Conservation (phyloP, 2,329 filamentous ascomycete species). For the Neofusicoccum cordaticola region DNA sequence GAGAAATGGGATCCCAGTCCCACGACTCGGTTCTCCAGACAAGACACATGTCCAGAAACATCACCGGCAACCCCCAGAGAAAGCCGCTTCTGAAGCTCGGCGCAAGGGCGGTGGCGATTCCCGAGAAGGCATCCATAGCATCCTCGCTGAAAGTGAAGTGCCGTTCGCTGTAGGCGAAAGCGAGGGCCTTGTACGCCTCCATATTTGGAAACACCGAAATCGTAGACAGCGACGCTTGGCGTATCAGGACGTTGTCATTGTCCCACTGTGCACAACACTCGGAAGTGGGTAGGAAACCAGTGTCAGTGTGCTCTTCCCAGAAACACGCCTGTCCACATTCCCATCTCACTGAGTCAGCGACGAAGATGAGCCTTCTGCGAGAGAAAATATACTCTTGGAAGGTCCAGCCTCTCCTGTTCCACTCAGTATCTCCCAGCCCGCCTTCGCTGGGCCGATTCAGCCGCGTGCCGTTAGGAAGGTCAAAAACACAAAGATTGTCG, state of each 20-base stretch:
- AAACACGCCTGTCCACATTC: neutral
- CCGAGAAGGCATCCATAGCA: neutral
- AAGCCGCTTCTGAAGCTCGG: neutral
- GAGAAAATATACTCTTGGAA: slow-evolving; percentile 8
- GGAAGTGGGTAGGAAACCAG: neutral
- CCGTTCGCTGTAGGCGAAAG: neutral
- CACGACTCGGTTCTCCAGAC: neutral
- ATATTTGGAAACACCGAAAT: neutral
- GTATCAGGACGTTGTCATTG: neutral
- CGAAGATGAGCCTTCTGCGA: neutral
- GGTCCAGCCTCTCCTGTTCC: neutral
- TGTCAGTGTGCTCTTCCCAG: neutral
- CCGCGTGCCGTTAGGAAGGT: neutral
- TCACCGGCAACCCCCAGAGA: neutral
- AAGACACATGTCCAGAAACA: neutral
- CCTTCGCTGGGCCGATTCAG: neutral
- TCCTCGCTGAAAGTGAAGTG: neutral
- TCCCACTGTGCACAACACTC: neutral
- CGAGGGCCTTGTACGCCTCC: neutral
- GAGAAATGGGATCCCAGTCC: too few species aligned
- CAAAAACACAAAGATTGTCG: neutral
- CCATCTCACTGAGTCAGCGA: neutral
- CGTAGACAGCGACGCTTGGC: neutral
- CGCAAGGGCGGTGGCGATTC: neutral
- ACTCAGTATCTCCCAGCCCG: neutral